Base-by-base conservation (phyloP, 2,329 filamentous ascomycete genomes). In the Xylariaceae sp. region DNA sequence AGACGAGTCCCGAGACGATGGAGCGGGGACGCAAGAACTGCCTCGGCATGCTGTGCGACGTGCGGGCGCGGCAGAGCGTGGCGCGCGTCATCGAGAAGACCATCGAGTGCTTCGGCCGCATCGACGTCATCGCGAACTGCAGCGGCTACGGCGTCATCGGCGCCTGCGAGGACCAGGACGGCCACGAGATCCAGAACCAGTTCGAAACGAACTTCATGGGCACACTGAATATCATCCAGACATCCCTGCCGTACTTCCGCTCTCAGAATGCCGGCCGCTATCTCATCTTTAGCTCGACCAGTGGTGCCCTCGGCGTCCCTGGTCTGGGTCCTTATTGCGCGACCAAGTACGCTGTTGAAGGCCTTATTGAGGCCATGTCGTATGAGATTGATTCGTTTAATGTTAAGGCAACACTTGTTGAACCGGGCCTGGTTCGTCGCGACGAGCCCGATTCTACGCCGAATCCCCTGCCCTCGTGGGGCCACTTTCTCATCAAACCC, bases 171-270 rank as follows among this genome's bases (percentile, higher is more conserved):
- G 94, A 97, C 75, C 94, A 97, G 76, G 92, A 97, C 73, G 91
- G 96, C 72, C 88, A 92, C 73, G 94, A 97, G 71, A 84, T 97
- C 66, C 89, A 92, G 60, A 93, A 96, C 69, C 94, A 97, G 74
- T 97, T 97, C 76, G 91, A 95, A 78, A 97, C 92, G 18, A 99
- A 99, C 74, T 96, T 97, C 74, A 93, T 96, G 80, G 94, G 94
- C 56, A 95, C 92, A 0, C 76, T 97, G 61, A 89, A 97, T 75
- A 96, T 99, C 68, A 88, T 97, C 60, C 92, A 97, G 73, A 79
- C 90, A 17, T 92, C 89, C 1, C 77, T 97, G 44, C 92, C 92
- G 0, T 91, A 96, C 75, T 95, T 97, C 67, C 86, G 93, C 55
- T 81, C 86, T 64, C 87, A 90, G 64, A 81, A 82, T 18, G 80